Evolutionary conservation across 2,329 filamentous ascomycete genomes (phyloP).

Genomic region (Fusarium sp.): DNA sequence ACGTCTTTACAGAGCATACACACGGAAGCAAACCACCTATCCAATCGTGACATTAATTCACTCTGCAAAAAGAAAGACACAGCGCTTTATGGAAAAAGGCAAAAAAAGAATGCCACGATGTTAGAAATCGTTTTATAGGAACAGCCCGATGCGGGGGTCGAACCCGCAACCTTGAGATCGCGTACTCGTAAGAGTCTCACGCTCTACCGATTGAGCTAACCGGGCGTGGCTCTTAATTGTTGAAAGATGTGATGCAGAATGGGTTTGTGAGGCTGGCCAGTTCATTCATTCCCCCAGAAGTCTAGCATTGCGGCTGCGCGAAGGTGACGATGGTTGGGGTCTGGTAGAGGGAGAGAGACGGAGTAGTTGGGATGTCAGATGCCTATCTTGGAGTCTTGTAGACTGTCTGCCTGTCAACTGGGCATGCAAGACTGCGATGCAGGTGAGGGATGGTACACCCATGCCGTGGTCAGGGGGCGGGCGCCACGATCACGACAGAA

Average conservation of each 20-base stretch:
- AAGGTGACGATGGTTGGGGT: neutral
- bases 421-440: neutral
- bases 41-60: accelerated
- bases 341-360: neutral
- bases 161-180: slow-evolving; percentile 66
- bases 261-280: neutral
- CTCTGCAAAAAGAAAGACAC: neutral
- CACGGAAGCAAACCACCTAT: accelerated
- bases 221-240: slow-evolving; percentile 16
- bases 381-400: neutral
- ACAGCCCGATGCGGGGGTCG: slow-evolving; percentile 58
- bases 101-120: slow-evolving; percentile 28
- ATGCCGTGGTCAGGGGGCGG: neutral
- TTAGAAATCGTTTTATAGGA: slow-evolving; percentile 45
- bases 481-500: neutral
- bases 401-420: no score
- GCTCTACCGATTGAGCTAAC: slow-evolving; percentile 62
- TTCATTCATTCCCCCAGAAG: neutral
- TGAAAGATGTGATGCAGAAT: neutral
- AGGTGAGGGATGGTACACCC: neutral
- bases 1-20: neutral
- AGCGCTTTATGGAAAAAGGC: accelerated
- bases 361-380: neutral
- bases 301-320: no score
- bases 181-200: slow-evolving; percentile 68